A percentile compares a stretch with the other conserved stretches of the same genome.
Conservation (phyloP, 306 rosid genomes). For the Pyrus bretschneideri region DNA sequence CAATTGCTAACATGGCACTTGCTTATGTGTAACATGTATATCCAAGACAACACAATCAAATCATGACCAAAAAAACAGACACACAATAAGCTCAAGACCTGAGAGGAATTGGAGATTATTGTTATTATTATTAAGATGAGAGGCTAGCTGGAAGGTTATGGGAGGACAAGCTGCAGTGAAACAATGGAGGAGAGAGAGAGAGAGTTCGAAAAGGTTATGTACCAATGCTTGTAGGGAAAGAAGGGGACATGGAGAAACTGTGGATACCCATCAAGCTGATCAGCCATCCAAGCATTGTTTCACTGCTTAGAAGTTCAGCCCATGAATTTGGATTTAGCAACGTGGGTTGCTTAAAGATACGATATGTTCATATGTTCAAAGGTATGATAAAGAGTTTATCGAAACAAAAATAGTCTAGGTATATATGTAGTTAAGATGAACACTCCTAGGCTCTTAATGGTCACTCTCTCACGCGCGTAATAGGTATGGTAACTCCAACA, state of each 20-base stretch:
- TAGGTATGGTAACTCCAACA: too few relatives aligned
- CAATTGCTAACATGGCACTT: too few relatives aligned
- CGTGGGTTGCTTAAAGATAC: constrained; percentile 33
- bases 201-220: constrained; percentile 30
- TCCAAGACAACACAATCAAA: too few relatives aligned
- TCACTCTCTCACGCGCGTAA: too few relatives aligned
- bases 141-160: too few relatives aligned
- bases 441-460: too few relatives aligned
- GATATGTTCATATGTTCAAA: background rate
- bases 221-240: constrained; percentile 35
- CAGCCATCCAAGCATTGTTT: constrained; percentile 24
- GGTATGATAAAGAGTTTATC: background rate
- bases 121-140: too few relatives aligned
- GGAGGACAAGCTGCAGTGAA: background rate
- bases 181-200: background rate
- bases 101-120: too few relatives aligned
- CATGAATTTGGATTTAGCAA: constrained; percentile 24
- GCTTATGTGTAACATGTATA: too few relatives aligned
- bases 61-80: too few relatives aligned
- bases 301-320: constrained; percentile 21
- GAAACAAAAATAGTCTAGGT: background rate
- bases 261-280: constrained; percentile 31
- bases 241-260: constrained; percentile 19
- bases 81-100: too few relatives aligned
- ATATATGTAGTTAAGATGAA: background rate